Conservation (phyloP, 257 asterid genomes). For the Cordia subcordata region DNA sequence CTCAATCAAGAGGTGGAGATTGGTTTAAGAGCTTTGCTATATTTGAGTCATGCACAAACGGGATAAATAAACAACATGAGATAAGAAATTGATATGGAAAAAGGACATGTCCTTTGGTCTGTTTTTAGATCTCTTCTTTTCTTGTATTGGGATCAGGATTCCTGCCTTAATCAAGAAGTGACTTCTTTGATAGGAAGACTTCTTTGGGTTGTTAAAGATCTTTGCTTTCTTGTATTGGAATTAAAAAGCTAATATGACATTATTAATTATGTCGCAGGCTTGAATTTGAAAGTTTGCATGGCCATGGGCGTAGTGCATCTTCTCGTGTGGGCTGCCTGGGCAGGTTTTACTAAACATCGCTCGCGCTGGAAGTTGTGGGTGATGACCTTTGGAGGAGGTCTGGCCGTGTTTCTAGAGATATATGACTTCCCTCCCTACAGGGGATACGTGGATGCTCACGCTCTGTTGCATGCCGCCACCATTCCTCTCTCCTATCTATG, state of each 20-base stretch:
- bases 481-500: constrained; percentile 68
- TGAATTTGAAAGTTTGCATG: constrained; percentile 65
- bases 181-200: neutral
- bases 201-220: too few relatives aligned
- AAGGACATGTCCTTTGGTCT: too few relatives aligned
- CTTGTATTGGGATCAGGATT: neutral
- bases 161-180: too few relatives aligned
- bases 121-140: too few relatives aligned
- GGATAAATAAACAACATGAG: too few relatives aligned
- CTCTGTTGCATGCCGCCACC: constrained; percentile 76
- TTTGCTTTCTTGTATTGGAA: neutral
- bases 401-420: constrained; percentile 60
- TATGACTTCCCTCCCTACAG: constrained; percentile 73
- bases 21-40: too few relatives aligned
- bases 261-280: constrained; percentile 39
- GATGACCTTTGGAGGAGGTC: constrained; percentile 55
- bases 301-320: constrained; percentile 51
- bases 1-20: too few relatives aligned
- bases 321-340: constrained; percentile 73
- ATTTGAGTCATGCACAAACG: too few relatives aligned
- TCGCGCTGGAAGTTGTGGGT: constrained; percentile 67
- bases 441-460: constrained; percentile 79
- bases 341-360: constrained; percentile 57
- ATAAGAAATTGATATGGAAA: too few relatives aligned
- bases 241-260: neutral